These are phyloP conservation scores for Torrubiellomyces zombiae DNA, from an alignment of 2,329 filamentous ascomycete genomes.

Conservation along the genomic window DNA sequence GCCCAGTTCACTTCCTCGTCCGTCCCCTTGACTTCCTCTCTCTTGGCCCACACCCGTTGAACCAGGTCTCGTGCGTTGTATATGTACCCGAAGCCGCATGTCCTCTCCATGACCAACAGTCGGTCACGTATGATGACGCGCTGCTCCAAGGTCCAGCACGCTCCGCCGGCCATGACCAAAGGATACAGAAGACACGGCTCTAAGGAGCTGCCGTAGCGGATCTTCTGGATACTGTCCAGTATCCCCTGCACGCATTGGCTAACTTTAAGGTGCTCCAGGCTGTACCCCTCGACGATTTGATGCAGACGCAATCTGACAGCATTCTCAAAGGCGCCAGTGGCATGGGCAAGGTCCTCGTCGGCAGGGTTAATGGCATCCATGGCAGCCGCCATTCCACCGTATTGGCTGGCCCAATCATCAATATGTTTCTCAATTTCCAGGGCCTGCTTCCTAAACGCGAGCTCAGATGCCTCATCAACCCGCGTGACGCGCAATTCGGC, in stretches of 20 bases:
- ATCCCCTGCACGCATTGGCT: slow-evolving; percentile 16
- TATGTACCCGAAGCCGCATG: slow-evolving; percentile 24
- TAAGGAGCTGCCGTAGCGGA: slow-evolving; percentile 23
- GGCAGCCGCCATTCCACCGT: slow-evolving; percentile 11
- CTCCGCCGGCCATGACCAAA: slow-evolving; percentile 23
- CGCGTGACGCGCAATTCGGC: slow-evolving; percentile 16
- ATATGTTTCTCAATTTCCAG: slow-evolving; percentile 17
- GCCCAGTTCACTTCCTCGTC: slow-evolving; percentile 17
- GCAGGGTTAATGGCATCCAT: slow-evolving; percentile 7
- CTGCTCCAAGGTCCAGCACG: slow-evolving; percentile 18
- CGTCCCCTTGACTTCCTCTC: slow-evolving; percentile 12
- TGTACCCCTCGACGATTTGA: slow-evolving; percentile 25
- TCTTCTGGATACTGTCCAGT: slow-evolving; percentile 18
- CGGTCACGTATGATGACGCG: slow-evolving; percentile 21
- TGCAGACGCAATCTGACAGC: slow-evolving; percentile 24
- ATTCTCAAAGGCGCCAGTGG: slow-evolving; percentile 22
- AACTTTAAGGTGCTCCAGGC: slow-evolving; percentile 16
- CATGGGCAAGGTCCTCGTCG: slow-evolving; percentile 15
- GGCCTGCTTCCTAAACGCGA: slow-evolving; percentile 13
- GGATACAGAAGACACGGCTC: slow-evolving; percentile 24
- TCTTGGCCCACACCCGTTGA: slow-evolving; percentile 20
- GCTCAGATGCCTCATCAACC: slow-evolving; percentile 14
- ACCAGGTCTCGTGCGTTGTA: slow-evolving; percentile 21
- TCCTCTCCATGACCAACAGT: slow-evolving; percentile 26
- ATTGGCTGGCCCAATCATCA: slow-evolving; percentile 19